Evolutionary conservation across 345 rosid genomes (phyloP), one percentile per base, ranked within the genome.

Genomic region (Hibiscus trionum): DNA sequence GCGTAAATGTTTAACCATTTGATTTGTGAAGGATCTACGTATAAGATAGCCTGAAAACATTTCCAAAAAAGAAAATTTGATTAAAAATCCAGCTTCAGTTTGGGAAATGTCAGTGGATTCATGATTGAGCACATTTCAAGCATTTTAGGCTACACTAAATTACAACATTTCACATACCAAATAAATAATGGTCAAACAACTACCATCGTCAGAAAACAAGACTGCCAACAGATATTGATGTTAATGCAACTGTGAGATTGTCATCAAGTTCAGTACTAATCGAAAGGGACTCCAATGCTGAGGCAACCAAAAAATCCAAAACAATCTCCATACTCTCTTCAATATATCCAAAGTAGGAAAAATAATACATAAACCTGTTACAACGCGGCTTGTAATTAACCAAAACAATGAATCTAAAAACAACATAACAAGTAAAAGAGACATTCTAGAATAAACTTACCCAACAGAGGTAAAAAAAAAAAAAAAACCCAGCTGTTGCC

Each of bases 231-330:
- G 86, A 66, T 7, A 90, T 64, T 67, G 90, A 88, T 58, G 97
- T 75, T 56, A 94, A 37, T 42, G 97, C 80, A 50, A 90, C 81
- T 3, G 96, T 94, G 64, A 94, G 97, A 77, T 94, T 94, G 84
- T 94, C 97, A 64, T 94, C 98, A 56, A 94, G 87, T 72, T 63
- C 76, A 4, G 93, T 84, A 77, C 97, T 87, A 44, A 91, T 81
- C 15, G 97, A 96, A 21, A 86, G 90, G 65, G 98, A 94, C 81
- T 94, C 92, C 55, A 94, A 0, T 5, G 96, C 77, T 1, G 98
- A 88, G 46, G 87, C 96, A 59, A 81, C 59, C 71, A 86, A 65
- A 80, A 94, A 90, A 63, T 95, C 86, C 46, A 56, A 57, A 60
- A 76, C 84, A 91, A 88, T 82, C 61, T 77, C 81, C 79, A 87